Evolutionary conservation across 176 grass and related monocot species (phyloP).

Genomic region (Chrysopogon serrulatus): DNA sequence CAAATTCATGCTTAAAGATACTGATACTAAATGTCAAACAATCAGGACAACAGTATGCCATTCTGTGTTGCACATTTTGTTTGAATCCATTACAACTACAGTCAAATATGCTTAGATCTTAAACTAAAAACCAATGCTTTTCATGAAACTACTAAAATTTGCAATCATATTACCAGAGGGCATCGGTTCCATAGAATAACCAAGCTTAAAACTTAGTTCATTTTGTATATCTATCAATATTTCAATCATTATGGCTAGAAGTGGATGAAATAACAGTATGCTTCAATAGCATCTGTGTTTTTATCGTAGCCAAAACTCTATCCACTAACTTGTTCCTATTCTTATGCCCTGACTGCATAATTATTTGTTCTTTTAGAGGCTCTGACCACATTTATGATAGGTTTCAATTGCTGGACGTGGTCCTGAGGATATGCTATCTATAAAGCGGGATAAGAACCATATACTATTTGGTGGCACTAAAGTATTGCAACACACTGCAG

Average conservation of each 20-base stretch:
- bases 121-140: background rate
- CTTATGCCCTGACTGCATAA: background rate
- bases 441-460: constrained; percentile 97
- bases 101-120: background rate
- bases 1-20: no score
- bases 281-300: background rate
- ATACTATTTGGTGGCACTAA: constrained; percentile 98
- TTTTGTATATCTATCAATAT: background rate
- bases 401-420: constrained; percentile 65
- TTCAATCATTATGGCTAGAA: background rate
- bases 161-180: background rate
- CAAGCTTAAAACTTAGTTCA: background rate
- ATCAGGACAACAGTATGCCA: no score
- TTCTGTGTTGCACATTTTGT: background rate
- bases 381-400: constrained; percentile 48
- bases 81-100: background rate
- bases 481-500: constrained; percentile 94
- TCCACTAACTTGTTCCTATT: background rate
- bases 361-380: constrained; percentile 3
- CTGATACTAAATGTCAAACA: no score
- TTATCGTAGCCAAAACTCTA: background rate
- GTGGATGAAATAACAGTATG: background rate
- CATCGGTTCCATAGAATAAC: background rate
- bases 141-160: background rate
- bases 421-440: constrained; percentile 81